Evolutionary conservation across 257 asterid genomes (phyloP).

Genomic region (Echites panduratus): DNA sequence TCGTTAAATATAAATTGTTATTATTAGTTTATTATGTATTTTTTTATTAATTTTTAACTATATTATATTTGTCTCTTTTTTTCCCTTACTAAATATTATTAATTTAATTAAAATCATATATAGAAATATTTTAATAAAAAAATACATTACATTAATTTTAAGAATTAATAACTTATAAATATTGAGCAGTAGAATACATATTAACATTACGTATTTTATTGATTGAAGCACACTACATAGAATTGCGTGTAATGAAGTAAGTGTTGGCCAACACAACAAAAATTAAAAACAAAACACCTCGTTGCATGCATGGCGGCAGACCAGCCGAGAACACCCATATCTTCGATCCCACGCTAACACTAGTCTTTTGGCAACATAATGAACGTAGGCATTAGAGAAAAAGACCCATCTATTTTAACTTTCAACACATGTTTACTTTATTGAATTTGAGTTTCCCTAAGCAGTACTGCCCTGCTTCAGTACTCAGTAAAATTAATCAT

Average conservation of each 20-base stretch:
- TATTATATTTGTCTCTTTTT: no score
- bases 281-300: constrained; percentile 18
- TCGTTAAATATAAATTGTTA: no score
- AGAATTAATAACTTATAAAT: no score
- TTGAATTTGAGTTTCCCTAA: constrained; percentile 35
- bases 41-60: no score
- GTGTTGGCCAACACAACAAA: constrained; percentile 3
- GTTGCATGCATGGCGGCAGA: constrained; percentile 74
- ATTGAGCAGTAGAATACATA: no score
- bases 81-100: no score
- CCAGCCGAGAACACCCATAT: constrained; percentile 35
- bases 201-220: no score
- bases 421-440: constrained; percentile 18
- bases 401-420: constrained; percentile 1
- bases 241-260: background rate
- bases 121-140: no score
- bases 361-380: constrained; percentile 19
- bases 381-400: constrained; percentile 18
- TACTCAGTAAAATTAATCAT: background rate
- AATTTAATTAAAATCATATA: no score
- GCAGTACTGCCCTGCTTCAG: constrained; percentile 16
- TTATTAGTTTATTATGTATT: no score
- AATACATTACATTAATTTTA: no score
- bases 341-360: constrained; percentile 28
- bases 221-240: background rate